Base-by-base conservation (phyloP, 352 stramenopile species). In the Salisapilia sapeloensis region DNA sequence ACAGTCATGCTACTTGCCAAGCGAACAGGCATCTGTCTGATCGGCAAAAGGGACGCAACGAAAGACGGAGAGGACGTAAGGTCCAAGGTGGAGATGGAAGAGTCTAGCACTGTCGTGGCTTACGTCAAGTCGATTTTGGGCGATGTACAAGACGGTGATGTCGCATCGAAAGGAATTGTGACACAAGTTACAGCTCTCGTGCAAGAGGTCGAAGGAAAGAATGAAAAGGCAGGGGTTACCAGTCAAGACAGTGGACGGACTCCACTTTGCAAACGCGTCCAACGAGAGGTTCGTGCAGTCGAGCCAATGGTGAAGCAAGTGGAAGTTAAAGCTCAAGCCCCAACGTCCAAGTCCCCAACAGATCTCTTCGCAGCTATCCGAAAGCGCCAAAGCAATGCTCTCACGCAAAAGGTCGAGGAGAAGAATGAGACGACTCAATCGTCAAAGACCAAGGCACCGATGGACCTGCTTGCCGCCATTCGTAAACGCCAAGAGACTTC, bases 381-480 rank as follows among this genome's bases (percentile, higher is more conserved):
- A 18, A 39, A 47, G 21, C 44, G 55, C 17, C 49, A 53, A n/a
- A n/a, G n/a, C n/a, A n/a, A n/a, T n/a, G n/a, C n/a, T n/a, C n/a
- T n/a, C n/a, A n/a, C n/a, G n/a, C n/a, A n/a, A n/a, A n/a, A n/a
- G n/a, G n/a, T n/a, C n/a, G n/a, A n/a, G n/a, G 8, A 13, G 16
- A 24, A 4, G 10, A 14, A 12, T 35, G 29, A n/a, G 21, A 19
- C 4, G 29, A 6, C 22, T 3, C 7, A 4, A 13, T 23, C 13
- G 24, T n/a, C 27, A 33, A 6, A 16, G 13, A 11, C 10, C 29
- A 28, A 28, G 10, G 24, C 24, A n/a, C 52, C 62, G 12, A 28
- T 60, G 15, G 53, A 76, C 23, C 42, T 85, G 9, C 56, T 85
- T 28, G 60, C 65, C n/a, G 60, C 61, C 17, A 85, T 85, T 43